phyloP scores from a whole-genome alignment of 2,329 filamentous ascomycete genomes.

The Aspergillus japonicus region DNA sequence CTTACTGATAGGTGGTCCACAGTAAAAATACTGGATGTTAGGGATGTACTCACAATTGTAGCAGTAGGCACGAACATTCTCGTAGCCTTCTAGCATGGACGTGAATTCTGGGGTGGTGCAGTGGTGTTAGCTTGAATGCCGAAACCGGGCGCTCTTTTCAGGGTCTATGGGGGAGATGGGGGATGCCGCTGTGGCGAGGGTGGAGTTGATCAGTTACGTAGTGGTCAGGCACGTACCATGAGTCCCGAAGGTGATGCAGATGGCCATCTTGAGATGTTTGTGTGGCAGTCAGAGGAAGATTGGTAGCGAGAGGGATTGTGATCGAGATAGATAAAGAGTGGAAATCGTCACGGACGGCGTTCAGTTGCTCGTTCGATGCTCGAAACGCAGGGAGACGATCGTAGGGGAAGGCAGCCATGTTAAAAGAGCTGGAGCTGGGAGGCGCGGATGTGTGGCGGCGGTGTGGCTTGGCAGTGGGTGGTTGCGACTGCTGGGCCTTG shows the following conservation, averaged over 20 bases:
- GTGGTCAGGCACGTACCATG: constrained; percentile 33
- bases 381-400: not conserved
- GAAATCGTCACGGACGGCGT: not conserved
- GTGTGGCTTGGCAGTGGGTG: constrained; percentile 37
- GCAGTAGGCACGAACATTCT: constrained; percentile 47
- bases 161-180: not conserved
- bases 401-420: constrained; percentile 28
- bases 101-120: constrained; percentile 40
- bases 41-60: constrained; percentile 41
- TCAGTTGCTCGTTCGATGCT: not conserved
- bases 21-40: not conserved
- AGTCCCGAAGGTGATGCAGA: constrained; percentile 46
- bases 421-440: not conserved
- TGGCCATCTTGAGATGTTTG: constrained; percentile 33
- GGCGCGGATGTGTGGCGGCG: constrained; percentile 32
- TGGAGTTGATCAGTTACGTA: not conserved
- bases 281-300: not conserved
- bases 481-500: not conserved
- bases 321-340: not conserved
- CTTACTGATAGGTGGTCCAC: not conserved
- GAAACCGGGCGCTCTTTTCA: not conserved
- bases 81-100: constrained; percentile 45
- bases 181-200: not conserved
- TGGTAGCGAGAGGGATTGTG: not conserved
- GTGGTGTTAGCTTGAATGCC: constrained; percentile 2